Conservation (phyloP, 2,329 filamentous ascomycete genomes). For the Pseudogymnoascus sp. region DNA sequence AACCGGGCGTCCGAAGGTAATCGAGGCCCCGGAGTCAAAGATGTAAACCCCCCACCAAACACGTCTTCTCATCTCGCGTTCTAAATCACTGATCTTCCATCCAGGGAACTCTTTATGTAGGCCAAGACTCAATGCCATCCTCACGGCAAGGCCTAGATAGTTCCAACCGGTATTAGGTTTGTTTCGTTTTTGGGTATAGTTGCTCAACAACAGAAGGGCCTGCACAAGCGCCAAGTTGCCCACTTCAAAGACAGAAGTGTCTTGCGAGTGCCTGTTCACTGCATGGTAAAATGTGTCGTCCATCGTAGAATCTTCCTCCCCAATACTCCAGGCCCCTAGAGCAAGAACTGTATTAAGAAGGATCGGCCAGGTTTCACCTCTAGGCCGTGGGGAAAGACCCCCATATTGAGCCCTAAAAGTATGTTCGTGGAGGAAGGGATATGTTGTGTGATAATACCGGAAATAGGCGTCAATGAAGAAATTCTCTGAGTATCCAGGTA, state of each 20-base stretch:
- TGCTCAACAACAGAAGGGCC: conserved; percentile 27
- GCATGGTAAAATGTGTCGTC: conserved; percentile 26
- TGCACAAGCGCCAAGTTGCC: conserved; percentile 28
- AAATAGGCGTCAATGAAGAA: conserved; percentile 18
- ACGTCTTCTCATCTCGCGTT: conserved; percentile 31
- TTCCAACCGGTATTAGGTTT: conserved; percentile 45
- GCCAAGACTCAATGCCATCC: conserved; percentile 42
- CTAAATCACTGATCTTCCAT: conserved; percentile 33
- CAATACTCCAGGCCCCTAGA: conserved; percentile 29
- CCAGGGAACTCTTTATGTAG: conserved; percentile 37
- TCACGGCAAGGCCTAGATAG: conserved; percentile 40
- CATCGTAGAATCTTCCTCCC: conserved; percentile 21
- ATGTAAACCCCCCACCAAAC: conserved; percentile 38
- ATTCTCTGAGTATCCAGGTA: not conserved
- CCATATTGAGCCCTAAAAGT: conserved; percentile 16
- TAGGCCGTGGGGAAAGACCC: conserved; percentile 14
- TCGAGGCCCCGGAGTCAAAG: conserved; percentile 38
- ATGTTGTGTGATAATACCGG: conserved; percentile 14
- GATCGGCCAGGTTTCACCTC: conserved; percentile 27
- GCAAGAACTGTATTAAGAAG: conserved; percentile 30
- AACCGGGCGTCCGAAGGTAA: conserved; percentile 36
- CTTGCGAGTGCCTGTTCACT: conserved; percentile 23
- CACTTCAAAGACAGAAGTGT: conserved; percentile 27
- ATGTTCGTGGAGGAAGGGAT: conserved; percentile 18
- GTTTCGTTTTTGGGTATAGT: conserved; percentile 38